Conservation (phyloP, 345 rosid genomes). For the Populus nigra region DNA sequence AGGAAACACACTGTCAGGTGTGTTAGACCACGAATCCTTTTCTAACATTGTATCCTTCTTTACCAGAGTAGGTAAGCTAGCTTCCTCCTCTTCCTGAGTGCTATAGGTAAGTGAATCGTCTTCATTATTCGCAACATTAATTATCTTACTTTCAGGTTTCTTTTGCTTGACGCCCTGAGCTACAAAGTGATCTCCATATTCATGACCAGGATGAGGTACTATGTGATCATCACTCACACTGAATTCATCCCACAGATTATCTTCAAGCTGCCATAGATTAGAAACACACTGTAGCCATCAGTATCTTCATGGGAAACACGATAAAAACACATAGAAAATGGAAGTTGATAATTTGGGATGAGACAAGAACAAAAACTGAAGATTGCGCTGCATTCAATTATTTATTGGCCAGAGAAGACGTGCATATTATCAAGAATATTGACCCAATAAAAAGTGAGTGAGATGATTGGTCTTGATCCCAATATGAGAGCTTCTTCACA, state of each 20-base stretch:
- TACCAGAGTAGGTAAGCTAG: conserved; percentile 15
- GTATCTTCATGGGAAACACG: background rate
- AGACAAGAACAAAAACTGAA: background rate
- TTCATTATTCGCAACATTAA: conserved; percentile 34
- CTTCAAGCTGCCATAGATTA: conserved; percentile 47
- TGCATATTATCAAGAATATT: too few species aligned
- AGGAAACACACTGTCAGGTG: conserved; percentile 41
- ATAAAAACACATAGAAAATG: background rate
- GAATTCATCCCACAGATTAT: conserved; percentile 53
- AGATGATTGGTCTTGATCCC: too few species aligned
- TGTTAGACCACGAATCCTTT: conserved; percentile 48
- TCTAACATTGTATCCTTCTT: conserved; percentile 54
- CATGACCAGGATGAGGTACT: conserved; percentile 54
- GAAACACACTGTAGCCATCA: conserved; percentile 2
- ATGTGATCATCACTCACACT: conserved; percentile 61
- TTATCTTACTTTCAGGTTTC: conserved; percentile 48
- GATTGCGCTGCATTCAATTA: background rate
- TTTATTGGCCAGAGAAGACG: too few species aligned
- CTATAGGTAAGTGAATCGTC: conserved; percentile 29
- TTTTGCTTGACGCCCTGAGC: conserved; percentile 35
- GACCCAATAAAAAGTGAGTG: too few species aligned
- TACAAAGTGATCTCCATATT: conserved; percentile 36
- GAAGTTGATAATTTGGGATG: background rate
- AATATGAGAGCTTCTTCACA: too few species aligned
- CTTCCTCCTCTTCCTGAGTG: conserved; percentile 34